These are phyloP conservation scores for Podaxis sp. DNA, from an alignment of 768 basidiomycete genomes.

Conservation along the genomic window DNA sequence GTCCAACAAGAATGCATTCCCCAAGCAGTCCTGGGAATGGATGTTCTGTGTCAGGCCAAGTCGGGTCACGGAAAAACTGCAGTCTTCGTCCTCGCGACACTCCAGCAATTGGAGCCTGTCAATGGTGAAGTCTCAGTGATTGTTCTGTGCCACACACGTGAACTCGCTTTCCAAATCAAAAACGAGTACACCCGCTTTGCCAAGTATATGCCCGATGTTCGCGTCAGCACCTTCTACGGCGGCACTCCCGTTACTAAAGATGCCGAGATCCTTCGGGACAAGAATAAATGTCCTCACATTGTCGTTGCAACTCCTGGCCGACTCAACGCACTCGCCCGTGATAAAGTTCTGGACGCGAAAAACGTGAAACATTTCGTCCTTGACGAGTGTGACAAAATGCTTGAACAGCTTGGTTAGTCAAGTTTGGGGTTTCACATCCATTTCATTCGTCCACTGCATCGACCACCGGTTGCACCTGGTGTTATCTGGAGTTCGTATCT, in stretches of 20 bases:
- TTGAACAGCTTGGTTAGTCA: slow-evolving; percentile 99
- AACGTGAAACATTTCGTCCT: slow-evolving; percentile 99
- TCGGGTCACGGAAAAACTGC: slow-evolving; percentile 99
- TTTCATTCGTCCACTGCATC: slow-evolving; percentile 47
- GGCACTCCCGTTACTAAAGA: slow-evolving; percentile 95
- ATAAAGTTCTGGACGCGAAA: slow-evolving; percentile 93
- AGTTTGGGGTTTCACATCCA: slow-evolving; percentile 47
- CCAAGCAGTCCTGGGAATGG: slow-evolving; percentile 98
- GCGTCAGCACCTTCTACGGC: slow-evolving; percentile 97
- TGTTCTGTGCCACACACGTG: slow-evolving; percentile 98
- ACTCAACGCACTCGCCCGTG: slow-evolving; percentile 91
- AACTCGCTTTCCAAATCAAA: slow-evolving; percentile 99
- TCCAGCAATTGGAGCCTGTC: slow-evolving; percentile 97
- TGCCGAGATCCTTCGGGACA: slow-evolving; percentile 90
- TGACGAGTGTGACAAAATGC: slow-evolving; percentile 99
- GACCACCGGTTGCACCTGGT: slow-evolving; percentile 39
- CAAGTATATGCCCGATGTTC: slow-evolving; percentile 99
- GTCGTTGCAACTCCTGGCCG: slow-evolving; percentile 98
- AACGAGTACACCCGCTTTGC: slow-evolving; percentile 99
- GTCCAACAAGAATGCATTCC: slow-evolving; percentile 99
- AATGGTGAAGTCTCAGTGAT: slow-evolving; percentile 97
- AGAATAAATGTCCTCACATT: slow-evolving; percentile 97
- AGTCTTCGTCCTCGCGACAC: slow-evolving; percentile 95
- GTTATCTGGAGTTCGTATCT: slow-evolving; percentile 9
- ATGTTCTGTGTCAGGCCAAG: slow-evolving; percentile 99